Conservation (phyloP, 148 eudicot genomes). For the Chenopodium album region DNA sequence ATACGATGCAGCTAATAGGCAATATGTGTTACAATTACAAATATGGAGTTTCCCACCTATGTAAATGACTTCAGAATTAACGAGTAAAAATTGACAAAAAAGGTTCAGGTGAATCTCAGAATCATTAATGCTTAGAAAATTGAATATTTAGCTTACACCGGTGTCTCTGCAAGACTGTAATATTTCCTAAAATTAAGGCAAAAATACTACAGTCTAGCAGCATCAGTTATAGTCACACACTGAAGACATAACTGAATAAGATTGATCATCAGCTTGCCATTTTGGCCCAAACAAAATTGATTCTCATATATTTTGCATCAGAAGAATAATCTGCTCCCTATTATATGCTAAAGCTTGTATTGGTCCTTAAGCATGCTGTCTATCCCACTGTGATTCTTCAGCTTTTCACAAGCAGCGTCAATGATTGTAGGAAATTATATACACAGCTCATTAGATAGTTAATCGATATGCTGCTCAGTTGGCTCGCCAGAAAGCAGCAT, state of each 20-base stretch:
- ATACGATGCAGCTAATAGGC: background rate
- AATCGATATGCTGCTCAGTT: background rate
- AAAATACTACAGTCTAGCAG: background rate
- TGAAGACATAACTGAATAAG: background rate
- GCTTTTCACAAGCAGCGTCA: background rate
- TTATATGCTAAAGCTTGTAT: background rate
- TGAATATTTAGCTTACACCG: background rate
- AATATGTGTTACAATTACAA: background rate
- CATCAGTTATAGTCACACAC: background rate
- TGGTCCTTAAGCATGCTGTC: background rate
- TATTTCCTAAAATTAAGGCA: background rate
- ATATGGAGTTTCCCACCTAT: background rate
- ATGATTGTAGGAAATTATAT: background rate
- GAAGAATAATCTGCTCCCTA: background rate
- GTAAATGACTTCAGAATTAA: background rate
- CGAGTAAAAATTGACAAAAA: no score
- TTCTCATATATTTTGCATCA: background rate
- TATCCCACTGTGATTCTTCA: background rate
- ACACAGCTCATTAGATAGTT: background rate
- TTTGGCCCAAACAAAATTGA: background rate
- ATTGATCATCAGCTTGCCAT: background rate
- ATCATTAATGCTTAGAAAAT: no score
- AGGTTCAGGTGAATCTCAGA: no score
- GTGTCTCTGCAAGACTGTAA: background rate
- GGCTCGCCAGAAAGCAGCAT: background rate